Percentiles rank a stretch among this genome's conserved stretches.
These are phyloP conservation scores for Dictyostelium brefeldianum DNA, from an alignment of 78 protist species.

Conservation along the genomic window DNA sequence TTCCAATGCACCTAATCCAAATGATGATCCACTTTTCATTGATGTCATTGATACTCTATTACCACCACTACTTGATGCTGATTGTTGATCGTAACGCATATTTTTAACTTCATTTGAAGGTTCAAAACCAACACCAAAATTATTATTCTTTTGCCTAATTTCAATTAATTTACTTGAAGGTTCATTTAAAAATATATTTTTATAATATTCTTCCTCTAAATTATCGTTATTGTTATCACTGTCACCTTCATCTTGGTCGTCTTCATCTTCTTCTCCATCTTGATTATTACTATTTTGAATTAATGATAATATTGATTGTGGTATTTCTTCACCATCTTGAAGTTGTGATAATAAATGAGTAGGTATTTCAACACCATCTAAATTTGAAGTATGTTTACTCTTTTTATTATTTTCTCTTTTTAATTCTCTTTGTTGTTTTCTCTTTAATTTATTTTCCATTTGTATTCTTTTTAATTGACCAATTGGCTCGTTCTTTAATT, in stretches of 20 bases:
- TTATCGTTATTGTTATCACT: neutral
- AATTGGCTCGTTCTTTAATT: conserved; percentile 9
- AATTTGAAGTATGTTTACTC: neutral
- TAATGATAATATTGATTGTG: neutral
- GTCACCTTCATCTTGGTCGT: neutral
- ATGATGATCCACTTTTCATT: neutral
- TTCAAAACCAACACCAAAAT: conserved; percentile 63
- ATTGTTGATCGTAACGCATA: conserved; percentile 27
- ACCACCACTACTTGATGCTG: neutral
- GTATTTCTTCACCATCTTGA: conserved; percentile 26
- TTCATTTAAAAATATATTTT: neutral
- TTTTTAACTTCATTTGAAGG: conserved; percentile 21
- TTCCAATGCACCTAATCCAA: conserved; percentile 41
- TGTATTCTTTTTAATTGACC: conserved; percentile 4
- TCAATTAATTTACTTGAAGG: neutral
- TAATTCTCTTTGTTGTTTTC: neutral
- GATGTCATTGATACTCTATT: conserved; percentile 18
- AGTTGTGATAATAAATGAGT: neutral
- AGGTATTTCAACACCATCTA: conserved; percentile 46
- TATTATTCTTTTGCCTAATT: conserved; percentile 29
- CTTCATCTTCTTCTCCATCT: neutral
- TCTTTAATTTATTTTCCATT: conserved; percentile 4
- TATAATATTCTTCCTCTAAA: neutral
- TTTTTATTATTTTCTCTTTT: neutral
- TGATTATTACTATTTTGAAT: neutral